Conservation (phyloP, 495 filamentous ascomycete species). For the Friedmanniomyces endolithicus region DNA sequence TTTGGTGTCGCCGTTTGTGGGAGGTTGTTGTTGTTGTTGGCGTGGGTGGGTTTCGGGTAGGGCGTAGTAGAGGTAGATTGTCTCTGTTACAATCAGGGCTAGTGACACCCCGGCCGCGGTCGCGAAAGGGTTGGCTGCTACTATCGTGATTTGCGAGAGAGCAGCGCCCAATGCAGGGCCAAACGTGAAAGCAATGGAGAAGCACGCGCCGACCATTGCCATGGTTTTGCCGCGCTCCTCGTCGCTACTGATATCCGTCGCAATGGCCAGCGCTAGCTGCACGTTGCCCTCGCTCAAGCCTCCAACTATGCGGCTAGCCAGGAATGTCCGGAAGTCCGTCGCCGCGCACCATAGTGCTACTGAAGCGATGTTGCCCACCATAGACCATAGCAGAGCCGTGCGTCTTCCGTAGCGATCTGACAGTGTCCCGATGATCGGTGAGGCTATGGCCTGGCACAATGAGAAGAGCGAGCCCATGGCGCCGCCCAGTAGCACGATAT, state of each 20-base stretch:
- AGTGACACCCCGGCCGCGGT: slow-evolving; percentile 78
- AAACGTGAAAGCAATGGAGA: slow-evolving; percentile 93
- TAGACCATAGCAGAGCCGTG: slow-evolving; percentile 77
- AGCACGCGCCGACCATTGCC: slow-evolving; percentile 91
- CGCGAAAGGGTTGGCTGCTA: slow-evolving; percentile 84
- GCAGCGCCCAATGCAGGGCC: slow-evolving; percentile 84
- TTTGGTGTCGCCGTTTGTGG: slow-evolving; percentile 21
- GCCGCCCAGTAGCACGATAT: slow-evolving; percentile 91
- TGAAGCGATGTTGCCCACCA: slow-evolving; percentile 87
- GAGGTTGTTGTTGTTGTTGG: neutral
- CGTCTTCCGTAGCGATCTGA: slow-evolving; percentile 84
- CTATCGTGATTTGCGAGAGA: slow-evolving; percentile 57
- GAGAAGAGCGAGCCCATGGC: slow-evolving; percentile 90
- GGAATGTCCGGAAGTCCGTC: slow-evolving; percentile 86
- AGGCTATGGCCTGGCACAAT: slow-evolving; percentile 82
- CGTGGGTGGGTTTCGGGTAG: slow-evolving; percentile 82
- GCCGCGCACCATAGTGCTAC: slow-evolving; percentile 90
- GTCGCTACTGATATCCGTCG: slow-evolving; percentile 85
- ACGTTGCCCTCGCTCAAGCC: slow-evolving; percentile 95
- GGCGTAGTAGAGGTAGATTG: slow-evolving; percentile 69
- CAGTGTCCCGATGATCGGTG: slow-evolving; percentile 77
- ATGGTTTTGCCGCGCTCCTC: slow-evolving; percentile 75
- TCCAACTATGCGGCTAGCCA: slow-evolving; percentile 81
- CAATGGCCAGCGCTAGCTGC: slow-evolving; percentile 91
- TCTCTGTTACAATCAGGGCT: slow-evolving; percentile 71